phyloP scores from a whole-genome alignment of 768 basidiomycete species.

The Pleurotus tuoliensis region DNA sequence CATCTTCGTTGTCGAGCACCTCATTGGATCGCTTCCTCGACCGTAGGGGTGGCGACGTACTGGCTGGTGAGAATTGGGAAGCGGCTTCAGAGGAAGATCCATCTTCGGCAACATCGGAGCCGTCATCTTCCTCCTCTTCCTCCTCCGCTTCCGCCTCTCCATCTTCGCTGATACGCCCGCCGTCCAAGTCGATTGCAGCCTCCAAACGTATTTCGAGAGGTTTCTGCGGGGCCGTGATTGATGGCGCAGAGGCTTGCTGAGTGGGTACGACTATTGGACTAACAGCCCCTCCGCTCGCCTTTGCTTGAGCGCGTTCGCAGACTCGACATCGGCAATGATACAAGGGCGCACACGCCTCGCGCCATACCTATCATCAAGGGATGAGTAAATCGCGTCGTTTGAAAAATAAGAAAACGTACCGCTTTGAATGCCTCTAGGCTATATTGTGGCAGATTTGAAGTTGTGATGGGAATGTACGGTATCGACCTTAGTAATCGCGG shows the following conservation, averaged over 20 bases:
- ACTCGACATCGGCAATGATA: conserved; percentile 73
- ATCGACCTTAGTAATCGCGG: conserved; percentile 62
- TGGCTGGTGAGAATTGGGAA: neutral
- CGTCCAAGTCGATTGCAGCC: conserved; percentile 15
- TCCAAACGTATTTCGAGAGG: conserved; percentile 21
- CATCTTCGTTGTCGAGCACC: conserved; percentile 5
- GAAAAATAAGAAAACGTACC: conserved; percentile 34
- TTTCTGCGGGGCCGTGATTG: conserved; percentile 13
- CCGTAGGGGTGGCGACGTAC: neutral
- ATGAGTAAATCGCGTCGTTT: neutral
- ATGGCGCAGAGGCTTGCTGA: neutral
- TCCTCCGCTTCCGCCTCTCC: conserved; percentile 24
- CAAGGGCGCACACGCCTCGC: conserved; percentile 67
- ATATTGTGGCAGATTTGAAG: conserved; percentile 50
- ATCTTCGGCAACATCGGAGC: conserved; percentile 10
- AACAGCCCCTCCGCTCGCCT: conserved; percentile 41
- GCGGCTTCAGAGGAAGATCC: conserved; percentile 4
- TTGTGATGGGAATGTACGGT: conserved; percentile 61
- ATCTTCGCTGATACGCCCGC: conserved; percentile 18
- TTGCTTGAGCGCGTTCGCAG: conserved; percentile 62
- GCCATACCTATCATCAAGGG: conserved; percentile 50
- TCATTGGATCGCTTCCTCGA: conserved; percentile 18
- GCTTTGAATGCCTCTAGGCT: conserved; percentile 54
- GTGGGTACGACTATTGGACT: conserved; percentile 24
- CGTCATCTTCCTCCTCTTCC: conserved; percentile 14